A percentile compares a stretch with the other conserved stretches of the same genome.
Evolutionary conservation across 441 rosid genomes (phyloP).

Genomic region (Croton setiger): DNA sequence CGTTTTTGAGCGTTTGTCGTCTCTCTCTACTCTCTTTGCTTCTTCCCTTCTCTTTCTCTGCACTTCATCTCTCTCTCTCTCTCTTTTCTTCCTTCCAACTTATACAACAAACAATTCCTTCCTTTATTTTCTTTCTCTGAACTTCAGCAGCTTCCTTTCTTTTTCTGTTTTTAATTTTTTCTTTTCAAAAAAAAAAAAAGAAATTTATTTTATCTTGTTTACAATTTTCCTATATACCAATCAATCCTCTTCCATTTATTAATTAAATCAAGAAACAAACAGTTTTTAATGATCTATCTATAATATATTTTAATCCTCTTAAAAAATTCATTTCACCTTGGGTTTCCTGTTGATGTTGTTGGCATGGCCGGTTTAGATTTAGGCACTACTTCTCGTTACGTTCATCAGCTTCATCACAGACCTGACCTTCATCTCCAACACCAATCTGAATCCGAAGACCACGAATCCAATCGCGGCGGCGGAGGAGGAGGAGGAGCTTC

Average conservation of each 20-base stretch:
- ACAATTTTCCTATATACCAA: not conserved
- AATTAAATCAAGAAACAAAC: constrained; percentile 30
- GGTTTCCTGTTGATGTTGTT: constrained; percentile 45
- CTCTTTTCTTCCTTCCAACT: constrained; percentile 23
- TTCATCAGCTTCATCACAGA: constrained; percentile 69
- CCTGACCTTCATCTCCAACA: constrained; percentile 63
- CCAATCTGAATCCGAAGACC: constrained; percentile 37
- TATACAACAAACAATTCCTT: constrained; percentile 10
- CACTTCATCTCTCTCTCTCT: constrained; percentile 26
- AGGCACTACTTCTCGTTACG: constrained; percentile 73
- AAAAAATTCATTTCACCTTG: constrained; percentile 14
- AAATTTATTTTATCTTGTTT: not conserved
- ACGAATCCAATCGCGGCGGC: constrained; percentile 31
- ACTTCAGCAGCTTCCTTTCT: constrained; percentile 21
- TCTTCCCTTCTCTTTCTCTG: constrained; percentile 22
- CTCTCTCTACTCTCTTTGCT: not conserved
- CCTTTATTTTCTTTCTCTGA: not conserved
- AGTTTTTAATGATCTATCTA: constrained; percentile 34
- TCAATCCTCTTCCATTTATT: not conserved
- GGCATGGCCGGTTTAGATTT: constrained; percentile 87
- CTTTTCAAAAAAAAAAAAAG: not conserved
- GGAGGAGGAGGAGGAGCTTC: constrained; percentile 13
- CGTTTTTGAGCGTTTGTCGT: constrained; percentile 26
- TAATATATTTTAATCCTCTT: constrained; percentile 4
- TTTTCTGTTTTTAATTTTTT: constrained; percentile 27